Evolutionary conservation across 2,329 filamentous ascomycete genomes (phyloP), one percentile per base, ranked within the genome.

Genomic region (Fusarium sp.): DNA sequence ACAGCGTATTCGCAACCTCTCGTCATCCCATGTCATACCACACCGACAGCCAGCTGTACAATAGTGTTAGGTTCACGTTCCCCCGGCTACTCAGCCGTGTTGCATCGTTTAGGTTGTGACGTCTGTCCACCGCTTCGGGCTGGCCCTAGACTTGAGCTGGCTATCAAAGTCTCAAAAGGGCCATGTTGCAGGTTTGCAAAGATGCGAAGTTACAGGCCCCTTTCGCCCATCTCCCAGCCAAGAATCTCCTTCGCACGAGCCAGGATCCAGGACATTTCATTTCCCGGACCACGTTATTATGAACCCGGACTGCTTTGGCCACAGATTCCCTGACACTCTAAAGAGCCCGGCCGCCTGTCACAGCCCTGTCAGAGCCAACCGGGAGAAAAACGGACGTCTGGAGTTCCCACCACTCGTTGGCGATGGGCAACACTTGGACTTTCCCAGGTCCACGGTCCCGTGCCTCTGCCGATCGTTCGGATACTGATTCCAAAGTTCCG

Each of bases 1-100:
- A 57, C 44, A 51, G 48, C 50, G 58, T 58, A 60, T 56, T 63
- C 52, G 57, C 54, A 54, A 62, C 49, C 44, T 64, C 58, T 69
- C 59, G 63, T 73, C 72, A 73, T 74, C 58, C 71, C 68, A 73
- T 73, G 68, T 72, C 71, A 74, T 74, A 71, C 68, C 72, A 72
- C 60, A 68, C 60, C 62, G 59, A 58, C 58, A 68, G 66, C 65
- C 18, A 20, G 18, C 18, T 71, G 72, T 56, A 69, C 63, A 61
- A 65, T 53, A 69, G 60, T 39, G 59, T 73, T 65, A 64, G 63
- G 50, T 58, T 68, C 66, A 70, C 67, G 46, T 51, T 65, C 54
- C 66, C 55, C 66, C 24, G 56, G 68, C 61, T 66, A 53, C 63
- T 64, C 56, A 71, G 68, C 65, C 48, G 66, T 63, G 51, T 42